Percentiles rank a stretch among this genome's conserved stretches.
Conservation (phyloP, 345 rosid species). For the Gossypium ekmanianum region DNA sequence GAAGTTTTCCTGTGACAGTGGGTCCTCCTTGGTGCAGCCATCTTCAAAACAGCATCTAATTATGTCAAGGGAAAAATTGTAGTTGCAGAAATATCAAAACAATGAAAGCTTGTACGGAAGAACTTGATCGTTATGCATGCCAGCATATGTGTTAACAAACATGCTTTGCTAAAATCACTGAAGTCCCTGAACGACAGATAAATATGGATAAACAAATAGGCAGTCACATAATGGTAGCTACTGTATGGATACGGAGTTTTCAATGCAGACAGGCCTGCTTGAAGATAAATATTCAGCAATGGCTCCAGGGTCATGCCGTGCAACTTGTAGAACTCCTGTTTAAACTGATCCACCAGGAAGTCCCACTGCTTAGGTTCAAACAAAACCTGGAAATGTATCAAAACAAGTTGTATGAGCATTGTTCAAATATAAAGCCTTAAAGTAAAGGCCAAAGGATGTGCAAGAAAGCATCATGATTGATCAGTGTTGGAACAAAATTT, state of each 20-base stretch:
- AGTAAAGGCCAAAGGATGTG: not conserved
- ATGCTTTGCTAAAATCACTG: not conserved
- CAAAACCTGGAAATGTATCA: constrained; percentile 49
- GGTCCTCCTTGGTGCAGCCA: constrained; percentile 94
- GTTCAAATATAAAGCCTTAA: not conserved
- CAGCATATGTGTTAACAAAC: not conserved
- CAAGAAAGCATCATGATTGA: not conserved
- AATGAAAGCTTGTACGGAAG: not conserved
- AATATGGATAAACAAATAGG: not conserved
- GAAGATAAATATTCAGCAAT: constrained; percentile 78
- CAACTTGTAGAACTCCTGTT: constrained; percentile 85
- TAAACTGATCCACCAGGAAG: constrained; percentile 77
- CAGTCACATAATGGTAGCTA: constrained; percentile 10
- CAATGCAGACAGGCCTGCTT: constrained; percentile 93
- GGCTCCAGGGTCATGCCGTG: constrained; percentile 98
- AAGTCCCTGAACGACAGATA: not conserved
- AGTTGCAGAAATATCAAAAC: not conserved
- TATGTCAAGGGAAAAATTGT: constrained; percentile 37
- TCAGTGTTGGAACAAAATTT: not conserved
- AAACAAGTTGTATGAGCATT: constrained; percentile 1
- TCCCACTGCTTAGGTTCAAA: constrained; percentile 95
- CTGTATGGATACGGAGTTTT: constrained; percentile 83
- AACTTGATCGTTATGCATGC: not conserved
- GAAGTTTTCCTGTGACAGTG: constrained; percentile 89
- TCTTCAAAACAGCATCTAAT: constrained; percentile 72